Evolutionary conservation across 1,284 basidiomycete genomes (phyloP).

Genomic region (Xerocomus tenax): DNA sequence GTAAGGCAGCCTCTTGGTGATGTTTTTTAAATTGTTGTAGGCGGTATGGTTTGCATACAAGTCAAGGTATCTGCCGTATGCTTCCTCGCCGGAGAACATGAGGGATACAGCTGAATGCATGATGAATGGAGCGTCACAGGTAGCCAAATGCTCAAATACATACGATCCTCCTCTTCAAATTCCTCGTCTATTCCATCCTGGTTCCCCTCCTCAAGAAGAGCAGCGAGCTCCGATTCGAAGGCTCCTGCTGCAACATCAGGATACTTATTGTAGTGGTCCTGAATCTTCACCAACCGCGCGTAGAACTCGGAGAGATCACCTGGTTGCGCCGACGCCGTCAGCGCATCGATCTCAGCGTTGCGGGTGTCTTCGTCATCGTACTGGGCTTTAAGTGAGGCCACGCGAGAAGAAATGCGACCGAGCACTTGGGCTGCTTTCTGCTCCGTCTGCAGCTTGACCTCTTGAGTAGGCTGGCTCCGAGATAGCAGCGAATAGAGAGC

Average conservation of each 20-base stretch:
- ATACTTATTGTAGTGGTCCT: constrained; percentile 94
- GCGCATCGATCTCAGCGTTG: constrained; percentile 52
- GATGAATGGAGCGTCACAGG: constrained; percentile 12
- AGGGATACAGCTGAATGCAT: constrained; percentile 64
- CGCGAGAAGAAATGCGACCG: constrained; percentile 69
- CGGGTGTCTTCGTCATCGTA: constrained; percentile 69
- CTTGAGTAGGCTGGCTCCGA: constrained; percentile 52
- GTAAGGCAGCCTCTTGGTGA: constrained; percentile 75
- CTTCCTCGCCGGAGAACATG: constrained; percentile 93
- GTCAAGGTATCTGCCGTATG: constrained; percentile 91
- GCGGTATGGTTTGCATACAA: constrained; percentile 81
- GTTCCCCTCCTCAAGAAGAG: constrained; percentile 65
- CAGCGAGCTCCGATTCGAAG: constrained; percentile 73
- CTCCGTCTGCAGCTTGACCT: constrained; percentile 66
- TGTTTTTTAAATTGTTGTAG: constrained; percentile 84
- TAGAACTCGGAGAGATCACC: constrained; percentile 92
- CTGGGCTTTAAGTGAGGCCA: constrained; percentile 53
- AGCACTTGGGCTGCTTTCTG: constrained; percentile 84
- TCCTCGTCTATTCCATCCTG: constrained; percentile 66
- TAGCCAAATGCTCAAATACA: constrained; percentile 28
- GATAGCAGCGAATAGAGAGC: constrained; percentile 67
- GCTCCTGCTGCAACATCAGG: constrained; percentile 76
- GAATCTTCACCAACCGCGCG: constrained; percentile 83
- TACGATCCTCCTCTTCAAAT: constrained; percentile 71
- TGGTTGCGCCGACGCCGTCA: constrained; percentile 49